Base-by-base conservation (phyloP, 345 rosid species). In the Erysimum cheiranthoides region DNA sequence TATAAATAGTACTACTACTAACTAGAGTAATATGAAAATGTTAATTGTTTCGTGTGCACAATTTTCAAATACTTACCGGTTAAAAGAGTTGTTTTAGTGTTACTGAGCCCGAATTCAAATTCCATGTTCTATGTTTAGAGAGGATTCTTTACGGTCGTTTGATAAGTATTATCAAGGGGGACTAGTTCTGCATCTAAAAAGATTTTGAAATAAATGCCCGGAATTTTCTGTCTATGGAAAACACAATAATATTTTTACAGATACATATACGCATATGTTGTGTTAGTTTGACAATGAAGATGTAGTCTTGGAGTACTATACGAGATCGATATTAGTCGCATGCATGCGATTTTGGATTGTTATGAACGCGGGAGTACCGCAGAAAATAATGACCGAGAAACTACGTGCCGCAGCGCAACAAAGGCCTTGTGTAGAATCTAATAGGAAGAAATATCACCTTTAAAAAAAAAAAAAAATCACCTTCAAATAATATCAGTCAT, bases 261-360 rank as follows among this genome's bases (percentile, higher is more conserved):
- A 21, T 21, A 10, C 13, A 39, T 39, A 39, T 2, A 31, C 13
- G 31, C 28, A 53, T 53, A 36, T 67, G 51, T 42, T 53, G 38
- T 10, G 27, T n/a, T 10, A 27, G 10, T 40, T 28, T 40, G 51
- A 42, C 56, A 54, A 40, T 10, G 16, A 16, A 28, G 30, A 16
- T 30, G 25, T 34, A 46, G 56, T 70, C 45, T 18, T 27, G 6
- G 47, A 54, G 40, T 28, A n/a, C n/a, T n/a, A 54, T 16, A 69
- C 21, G 64, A 42, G 40, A n/a, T n/a, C n/a, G n/a, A 13, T 43
- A 43, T 68, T 39, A 68, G 45, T 56, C 56, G 56, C 43, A 45
- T 54, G 56, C 54, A 58, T 57, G 56, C 57, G 30, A 32, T 70
- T 70, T 21, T 71, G 66, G 75, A 46, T 34, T 70, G 36, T 59